phyloP scores from a whole-genome alignment of 2,329 filamentous ascomycete species.

The Fusarium papillatum region DNA sequence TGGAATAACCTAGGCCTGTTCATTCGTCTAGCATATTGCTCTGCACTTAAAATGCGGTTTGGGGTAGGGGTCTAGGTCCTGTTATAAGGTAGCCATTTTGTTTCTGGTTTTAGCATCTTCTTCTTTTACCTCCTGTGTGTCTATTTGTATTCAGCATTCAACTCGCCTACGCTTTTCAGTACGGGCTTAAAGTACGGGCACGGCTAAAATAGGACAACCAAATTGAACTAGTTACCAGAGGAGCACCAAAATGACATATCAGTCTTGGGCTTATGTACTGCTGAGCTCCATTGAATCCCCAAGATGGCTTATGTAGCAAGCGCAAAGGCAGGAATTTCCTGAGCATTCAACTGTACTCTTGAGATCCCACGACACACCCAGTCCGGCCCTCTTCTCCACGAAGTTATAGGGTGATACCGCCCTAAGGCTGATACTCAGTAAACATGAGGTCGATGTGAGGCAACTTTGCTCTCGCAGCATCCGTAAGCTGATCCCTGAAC shows the following conservation, averaged over 20 bases:
- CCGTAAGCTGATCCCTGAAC: background rate
- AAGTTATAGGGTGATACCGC: background rate
- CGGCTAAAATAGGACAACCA: background rate
- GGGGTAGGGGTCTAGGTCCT: background rate
- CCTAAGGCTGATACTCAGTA: conserved; percentile 16
- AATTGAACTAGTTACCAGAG: background rate
- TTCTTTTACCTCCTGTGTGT: background rate
- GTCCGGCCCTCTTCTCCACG: background rate
- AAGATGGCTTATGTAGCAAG: background rate
- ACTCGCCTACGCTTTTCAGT: background rate
- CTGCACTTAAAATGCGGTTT: background rate
- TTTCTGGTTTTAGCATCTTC: background rate
- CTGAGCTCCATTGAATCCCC: background rate
- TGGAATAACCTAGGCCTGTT: background rate
- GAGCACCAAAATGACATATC: background rate
- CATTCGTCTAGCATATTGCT: background rate
- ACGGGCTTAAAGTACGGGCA: background rate
- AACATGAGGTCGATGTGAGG: conserved; percentile 10
- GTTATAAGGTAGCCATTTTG: background rate
- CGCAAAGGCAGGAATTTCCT: background rate
- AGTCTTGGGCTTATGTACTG: background rate
- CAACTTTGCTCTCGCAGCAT: conserved; percentile 5
- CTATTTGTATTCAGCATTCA: background rate
- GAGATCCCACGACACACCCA: background rate
- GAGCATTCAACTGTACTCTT: background rate